Conservation (phyloP, 1,139 yeast species). For the Taphrina pruni region DNA sequence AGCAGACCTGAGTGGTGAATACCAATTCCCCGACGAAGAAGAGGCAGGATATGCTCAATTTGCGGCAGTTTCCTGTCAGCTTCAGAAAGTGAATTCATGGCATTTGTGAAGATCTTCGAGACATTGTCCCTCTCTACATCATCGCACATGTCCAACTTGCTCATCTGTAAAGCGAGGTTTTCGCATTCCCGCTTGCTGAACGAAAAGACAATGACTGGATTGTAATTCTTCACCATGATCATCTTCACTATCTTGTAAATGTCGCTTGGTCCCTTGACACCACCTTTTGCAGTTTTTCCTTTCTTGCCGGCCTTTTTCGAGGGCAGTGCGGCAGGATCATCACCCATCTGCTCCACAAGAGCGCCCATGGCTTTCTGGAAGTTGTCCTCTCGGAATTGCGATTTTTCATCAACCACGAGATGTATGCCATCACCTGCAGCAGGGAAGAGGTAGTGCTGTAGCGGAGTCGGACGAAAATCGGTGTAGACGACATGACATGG, state of each 20-base stretch:
- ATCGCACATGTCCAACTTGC: conserved; percentile 88
- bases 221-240: conserved; percentile 94
- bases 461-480: conserved; percentile 97
- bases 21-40: conserved; percentile 93
- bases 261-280: conserved; percentile 82
- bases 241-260: conserved; percentile 95
- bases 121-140: conserved; percentile 88
- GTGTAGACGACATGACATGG: conserved; percentile 99
- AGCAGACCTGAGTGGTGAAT: conserved; percentile 96
- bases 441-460: conserved; percentile 95
- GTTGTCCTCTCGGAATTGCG: conserved; percentile 93
- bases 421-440: conserved; percentile 98
- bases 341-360: conserved; percentile 80
- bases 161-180: conserved; percentile 88
- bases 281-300: conserved; percentile 89
- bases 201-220: conserved; percentile 97
- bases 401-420: conserved; percentile 95
- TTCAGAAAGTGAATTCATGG: conserved; percentile 83
- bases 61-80: conserved; percentile 92
- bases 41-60: conserved; percentile 85
- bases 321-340: conserved; percentile 68
- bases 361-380: conserved; percentile 98
- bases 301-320: conserved; percentile 64
- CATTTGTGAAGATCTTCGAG: conserved; percentile 85
- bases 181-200: conserved; percentile 97